These are phyloP conservation scores for Neurospora sp. DNA, from an alignment of 2,329 filamentous ascomycete genomes.

Conservation along the genomic window DNA sequence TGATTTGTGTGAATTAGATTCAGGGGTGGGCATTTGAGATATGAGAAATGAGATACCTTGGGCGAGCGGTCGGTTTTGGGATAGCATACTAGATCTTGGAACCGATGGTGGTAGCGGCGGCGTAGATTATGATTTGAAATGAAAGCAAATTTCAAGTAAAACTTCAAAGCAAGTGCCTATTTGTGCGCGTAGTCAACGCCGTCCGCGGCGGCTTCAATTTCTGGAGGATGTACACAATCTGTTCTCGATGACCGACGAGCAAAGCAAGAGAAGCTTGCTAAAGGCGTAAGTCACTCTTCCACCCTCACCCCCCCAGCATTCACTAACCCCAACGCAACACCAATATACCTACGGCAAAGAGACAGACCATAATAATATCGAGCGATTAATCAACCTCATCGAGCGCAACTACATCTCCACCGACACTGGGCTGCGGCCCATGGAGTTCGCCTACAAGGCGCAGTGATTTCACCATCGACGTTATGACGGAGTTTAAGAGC, in stretches of 20 bases:
- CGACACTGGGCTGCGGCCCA: slow-evolving; percentile 24
- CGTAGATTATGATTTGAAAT: neutral
- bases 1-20: neutral
- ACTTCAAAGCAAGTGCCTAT: too few species aligned
- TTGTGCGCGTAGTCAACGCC: too few species aligned
- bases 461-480: slow-evolving; percentile 40
- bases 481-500: slow-evolving; percentile 19
- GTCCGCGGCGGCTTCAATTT: too few species aligned
- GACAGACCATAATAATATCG: too few species aligned
- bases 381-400: neutral
- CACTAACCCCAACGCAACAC: neutral
- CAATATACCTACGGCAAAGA: too few species aligned
- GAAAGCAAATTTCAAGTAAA: neutral
- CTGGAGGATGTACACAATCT: neutral
- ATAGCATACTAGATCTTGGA: neutral
- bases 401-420: slow-evolving; percentile 3
- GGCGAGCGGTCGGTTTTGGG: neutral
- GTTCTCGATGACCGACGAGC: neutral
- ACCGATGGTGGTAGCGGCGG: neutral
- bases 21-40: neutral
- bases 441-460: slow-evolving; percentile 36
- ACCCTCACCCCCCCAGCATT: neutral
- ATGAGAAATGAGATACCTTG: neutral
- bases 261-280: neutral
- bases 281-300: neutral